Conservation (phyloP, 106 monocot species). For the Apostasia shenzhenica region DNA sequence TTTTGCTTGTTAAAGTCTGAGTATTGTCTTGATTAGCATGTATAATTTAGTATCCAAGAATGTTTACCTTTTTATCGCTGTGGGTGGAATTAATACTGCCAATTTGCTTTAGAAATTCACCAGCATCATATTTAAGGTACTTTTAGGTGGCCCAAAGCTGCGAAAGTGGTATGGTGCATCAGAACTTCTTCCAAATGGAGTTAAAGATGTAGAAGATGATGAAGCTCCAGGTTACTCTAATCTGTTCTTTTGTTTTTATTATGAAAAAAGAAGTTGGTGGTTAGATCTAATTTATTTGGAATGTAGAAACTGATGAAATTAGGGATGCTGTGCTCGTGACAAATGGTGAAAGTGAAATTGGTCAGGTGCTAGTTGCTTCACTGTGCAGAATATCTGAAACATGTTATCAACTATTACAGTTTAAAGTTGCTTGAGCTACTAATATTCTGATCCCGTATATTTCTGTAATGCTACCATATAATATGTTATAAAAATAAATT, state of each 20-base stretch:
- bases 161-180: conserved; percentile 97
- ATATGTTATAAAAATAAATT: too few species aligned
- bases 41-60: too few species aligned
- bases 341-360: conserved; percentile 90
- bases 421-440: too few species aligned
- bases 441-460: too few species aligned
- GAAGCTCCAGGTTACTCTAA: conserved; percentile 25
- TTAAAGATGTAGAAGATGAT: conserved; percentile 36
- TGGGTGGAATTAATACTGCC: too few species aligned
- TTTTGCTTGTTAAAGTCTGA: too few species aligned
- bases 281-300: conserved; percentile 4
- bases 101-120: too few species aligned
- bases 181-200: conserved; percentile 65
- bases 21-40: too few species aligned
- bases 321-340: conserved; percentile 89
- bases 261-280: neutral
- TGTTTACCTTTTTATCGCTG: too few species aligned
- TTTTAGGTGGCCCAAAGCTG: conserved; percentile 87
- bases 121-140: neutral
- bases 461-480: too few species aligned
- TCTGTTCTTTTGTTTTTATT: neutral
- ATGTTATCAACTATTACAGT: too few species aligned
- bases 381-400: neutral
- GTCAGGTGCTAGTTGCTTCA: conserved; percentile 46
- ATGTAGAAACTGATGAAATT: conserved; percentile 39